Evolutionary conservation across 257 asterid species (phyloP).

Genomic region (Jacaranda mimosifolia): DNA sequence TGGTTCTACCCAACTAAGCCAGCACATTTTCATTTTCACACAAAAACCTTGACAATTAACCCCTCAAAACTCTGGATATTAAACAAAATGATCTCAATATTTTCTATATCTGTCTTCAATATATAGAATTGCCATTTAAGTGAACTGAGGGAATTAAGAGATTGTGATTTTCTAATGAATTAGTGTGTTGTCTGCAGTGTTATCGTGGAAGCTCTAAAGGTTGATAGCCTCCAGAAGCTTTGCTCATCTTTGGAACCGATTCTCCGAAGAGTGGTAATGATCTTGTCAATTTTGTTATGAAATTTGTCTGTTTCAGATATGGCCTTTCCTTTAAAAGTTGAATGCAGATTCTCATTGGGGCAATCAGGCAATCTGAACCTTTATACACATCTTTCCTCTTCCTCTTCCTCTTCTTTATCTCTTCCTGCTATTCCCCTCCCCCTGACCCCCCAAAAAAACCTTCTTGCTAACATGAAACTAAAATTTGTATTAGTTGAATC

Average conservation of each 20-base stretch:
- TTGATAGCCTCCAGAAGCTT: slow-evolving; percentile 88
- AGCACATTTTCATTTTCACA: too few relatives aligned
- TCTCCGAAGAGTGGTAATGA: slow-evolving; percentile 86
- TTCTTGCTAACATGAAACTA: too few relatives aligned
- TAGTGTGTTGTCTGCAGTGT: slow-evolving; percentile 58
- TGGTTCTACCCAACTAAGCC: too few relatives aligned
- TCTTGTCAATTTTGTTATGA: slow-evolving; percentile 24
- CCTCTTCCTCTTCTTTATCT: too few relatives aligned
- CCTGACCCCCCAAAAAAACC: too few relatives aligned
- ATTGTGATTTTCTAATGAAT: slow-evolving; percentile 14
- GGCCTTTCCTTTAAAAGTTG: slow-evolving; percentile 7
- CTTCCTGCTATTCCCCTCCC: too few relatives aligned
- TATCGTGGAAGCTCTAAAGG: slow-evolving; percentile 86
- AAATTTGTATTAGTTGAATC: too few relatives aligned
- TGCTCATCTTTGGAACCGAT: slow-evolving; percentile 91
- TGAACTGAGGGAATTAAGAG: not conserved
- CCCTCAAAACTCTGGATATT: too few relatives aligned
- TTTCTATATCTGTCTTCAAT: too few relatives aligned
- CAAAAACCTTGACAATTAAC: too few relatives aligned
- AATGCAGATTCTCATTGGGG: slow-evolving; percentile 16
- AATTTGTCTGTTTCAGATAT: not conserved
- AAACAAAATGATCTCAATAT: too few relatives aligned
- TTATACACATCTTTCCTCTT: not conserved
- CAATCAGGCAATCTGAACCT: slow-evolving; percentile 3
- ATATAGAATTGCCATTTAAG: not conserved